Evolutionary conservation across 148 eudicot genomes (phyloP).

Genomic region (Hydrangea macrophylla): DNA sequence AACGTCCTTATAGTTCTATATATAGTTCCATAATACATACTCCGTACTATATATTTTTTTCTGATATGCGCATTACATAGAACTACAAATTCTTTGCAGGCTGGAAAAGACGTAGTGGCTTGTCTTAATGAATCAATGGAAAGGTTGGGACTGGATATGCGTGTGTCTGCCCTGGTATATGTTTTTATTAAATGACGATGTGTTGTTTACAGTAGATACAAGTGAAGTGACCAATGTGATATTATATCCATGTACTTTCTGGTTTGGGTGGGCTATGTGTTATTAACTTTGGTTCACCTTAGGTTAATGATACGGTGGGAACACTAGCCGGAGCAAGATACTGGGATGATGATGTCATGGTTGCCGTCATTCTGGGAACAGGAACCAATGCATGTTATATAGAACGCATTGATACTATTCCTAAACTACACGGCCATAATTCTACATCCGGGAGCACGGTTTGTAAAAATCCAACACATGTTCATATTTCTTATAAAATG

Average conservation of each 20-base stretch:
- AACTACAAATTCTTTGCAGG: constrained; percentile 27
- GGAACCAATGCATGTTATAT: constrained; percentile 88
- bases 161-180: constrained; percentile 79
- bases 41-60: neutral
- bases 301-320: constrained; percentile 78
- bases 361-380: constrained; percentile 78
- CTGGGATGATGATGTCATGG: constrained; percentile 74
- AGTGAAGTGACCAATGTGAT: neutral
- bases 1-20: neutral
- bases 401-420: constrained; percentile 56
- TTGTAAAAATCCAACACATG: neutral
- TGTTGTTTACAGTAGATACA: neutral
- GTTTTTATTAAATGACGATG: neutral
- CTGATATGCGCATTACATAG: neutral
- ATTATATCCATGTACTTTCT: constrained; percentile 2
- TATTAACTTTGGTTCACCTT: constrained; percentile 15
- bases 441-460: constrained; percentile 54
- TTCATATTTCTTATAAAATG: neutral
- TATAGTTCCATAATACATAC: neutral
- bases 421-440: constrained; percentile 34
- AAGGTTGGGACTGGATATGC: constrained; percentile 58
- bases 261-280: neutral
- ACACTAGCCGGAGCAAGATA: constrained; percentile 73
- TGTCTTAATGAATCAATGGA: constrained; percentile 71
- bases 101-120: constrained; percentile 68